These are phyloP conservation scores for Amylocystis lapponica DNA, from an alignment of 768 basidiomycete species.

Conservation along the genomic window DNA sequence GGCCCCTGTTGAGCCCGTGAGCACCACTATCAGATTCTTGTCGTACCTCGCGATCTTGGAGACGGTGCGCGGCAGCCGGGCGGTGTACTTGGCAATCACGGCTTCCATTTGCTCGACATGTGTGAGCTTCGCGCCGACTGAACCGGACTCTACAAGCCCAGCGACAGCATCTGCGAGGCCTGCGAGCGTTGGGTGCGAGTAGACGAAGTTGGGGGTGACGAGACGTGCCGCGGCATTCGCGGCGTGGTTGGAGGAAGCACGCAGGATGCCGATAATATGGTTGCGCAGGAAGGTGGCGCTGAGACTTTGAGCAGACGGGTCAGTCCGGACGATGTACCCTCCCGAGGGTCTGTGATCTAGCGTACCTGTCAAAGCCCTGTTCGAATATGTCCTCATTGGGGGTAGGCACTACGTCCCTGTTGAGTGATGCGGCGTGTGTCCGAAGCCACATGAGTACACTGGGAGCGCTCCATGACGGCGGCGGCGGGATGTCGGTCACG, in stretches of 20 bases:
- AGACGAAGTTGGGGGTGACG: slow-evolving; percentile 1
- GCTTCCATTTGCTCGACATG: slow-evolving; percentile 26
- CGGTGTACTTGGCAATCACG: slow-evolving; percentile 37
- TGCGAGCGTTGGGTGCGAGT: background rate
- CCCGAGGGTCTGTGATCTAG: background rate
- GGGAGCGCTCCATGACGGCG: slow-evolving; percentile 6
- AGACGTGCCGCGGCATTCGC: background rate
- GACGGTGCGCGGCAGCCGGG: slow-evolving; percentile 9
- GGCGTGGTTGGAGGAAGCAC: slow-evolving; percentile 2
- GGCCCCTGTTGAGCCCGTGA: slow-evolving; percentile 30
- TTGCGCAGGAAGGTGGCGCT: slow-evolving; percentile 29
- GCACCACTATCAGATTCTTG: slow-evolving; percentile 17
- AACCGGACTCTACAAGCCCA: too few relatives aligned
- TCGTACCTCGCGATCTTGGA: background rate
- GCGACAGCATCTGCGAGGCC: background rate
- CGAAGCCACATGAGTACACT: slow-evolving; percentile 10
- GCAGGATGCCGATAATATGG: slow-evolving; percentile 22
- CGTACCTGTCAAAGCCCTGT: slow-evolving; percentile 1
- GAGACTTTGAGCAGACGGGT: slow-evolving; percentile 19
- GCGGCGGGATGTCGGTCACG: slow-evolving; percentile 6
- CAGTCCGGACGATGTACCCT: too few relatives aligned
- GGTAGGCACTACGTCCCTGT: slow-evolving; percentile 10
- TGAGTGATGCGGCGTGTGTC: slow-evolving; percentile 8
- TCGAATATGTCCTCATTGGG: slow-evolving; percentile 27
- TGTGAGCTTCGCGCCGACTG: too few relatives aligned